Evolutionary conservation across 345 rosid genomes (phyloP).

Genomic region (Brassica rapa): DNA sequence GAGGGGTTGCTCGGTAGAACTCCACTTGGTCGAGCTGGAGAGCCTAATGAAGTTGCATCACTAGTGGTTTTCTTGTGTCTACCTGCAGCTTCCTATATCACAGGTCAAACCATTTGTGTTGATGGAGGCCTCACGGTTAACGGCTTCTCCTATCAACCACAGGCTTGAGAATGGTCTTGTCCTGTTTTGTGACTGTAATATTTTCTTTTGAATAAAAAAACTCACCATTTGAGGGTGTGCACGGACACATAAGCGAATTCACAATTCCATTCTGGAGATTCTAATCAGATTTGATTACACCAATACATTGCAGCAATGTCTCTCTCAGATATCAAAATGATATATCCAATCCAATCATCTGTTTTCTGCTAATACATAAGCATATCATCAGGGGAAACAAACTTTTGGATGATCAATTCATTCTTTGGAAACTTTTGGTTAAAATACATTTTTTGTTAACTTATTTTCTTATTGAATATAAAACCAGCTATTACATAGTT

Average conservation of each 20-base stretch:
- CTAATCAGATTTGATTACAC: not conserved
- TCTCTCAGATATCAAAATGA: not conserved
- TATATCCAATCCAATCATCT: no score
- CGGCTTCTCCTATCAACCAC: not conserved
- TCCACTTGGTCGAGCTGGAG: not conserved
- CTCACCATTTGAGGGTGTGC: not conserved
- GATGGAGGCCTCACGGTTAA: not conserved
- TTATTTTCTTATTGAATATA: no score
- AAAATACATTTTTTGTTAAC: no score
- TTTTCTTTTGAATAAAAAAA: not conserved
- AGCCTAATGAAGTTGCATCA: not conserved
- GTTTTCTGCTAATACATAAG: no score
- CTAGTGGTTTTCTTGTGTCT: not conserved
- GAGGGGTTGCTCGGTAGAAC: not conserved
- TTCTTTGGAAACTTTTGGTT: no score
- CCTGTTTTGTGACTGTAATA: not conserved
- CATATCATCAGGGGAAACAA: no score
- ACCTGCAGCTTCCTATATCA: not conserved
- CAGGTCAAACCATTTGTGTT: not conserved
- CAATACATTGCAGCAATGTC: not conserved
- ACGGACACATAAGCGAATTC: not conserved
- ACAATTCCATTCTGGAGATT: not conserved
- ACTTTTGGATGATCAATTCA: no score
- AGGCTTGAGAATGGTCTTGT: not conserved
- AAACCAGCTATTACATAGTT: no score